Evolutionary conservation across 1,284 basidiomycete species (phyloP), one percentile per base, ranked within the genome.

Genomic region (Moesziomyces parantarcticus): DNA sequence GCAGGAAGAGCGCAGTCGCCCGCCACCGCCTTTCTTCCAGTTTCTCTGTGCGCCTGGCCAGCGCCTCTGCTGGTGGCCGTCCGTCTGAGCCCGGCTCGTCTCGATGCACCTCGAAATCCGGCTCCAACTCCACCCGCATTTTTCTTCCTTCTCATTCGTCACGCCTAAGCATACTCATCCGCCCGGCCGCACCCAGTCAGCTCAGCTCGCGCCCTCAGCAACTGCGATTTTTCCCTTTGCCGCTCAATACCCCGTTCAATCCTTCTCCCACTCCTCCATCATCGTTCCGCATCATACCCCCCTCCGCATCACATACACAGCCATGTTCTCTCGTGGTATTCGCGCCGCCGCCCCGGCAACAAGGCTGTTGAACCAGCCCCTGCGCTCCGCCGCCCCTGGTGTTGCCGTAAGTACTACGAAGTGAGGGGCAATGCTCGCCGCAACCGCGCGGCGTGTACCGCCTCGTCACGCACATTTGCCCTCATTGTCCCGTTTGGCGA

Each of bases 341-440:
- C 70, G 71, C 25, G 53, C 77, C 50, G 77, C 78, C 61, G 72
- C 77, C 23, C 63, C 78, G 56, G 66, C 77, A 58, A 69, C 75
- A 48, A 53, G 78, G 58, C 62, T 75, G 57, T 57, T 78, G 45
- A 68, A 63, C 55, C 78, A 80, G 70, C 74, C 78, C 50, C 70
- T 79, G 58, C 77, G 78, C 47, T 59, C 66, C 48, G 58, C 76
- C 49, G 57, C 76, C 29, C 63, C 75, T 16, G 60, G 63, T 44
- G 67, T 73, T 49, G 70, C 75, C 48, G 78, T 77, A 70, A 77
- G 75, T 75, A 54, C 16, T 14, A 13, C 16, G 34, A 36, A 16
- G 34, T 18, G 5, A 5, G 29, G 29, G 11, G 29, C 1, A n/a
- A n/a, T 7, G 13, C n/a, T 18, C 14, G 48, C 7, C 11, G 6